Base-by-base conservation (phyloP, 768 basidiomycete species). In the Pisolithus microcarpus region DNA sequence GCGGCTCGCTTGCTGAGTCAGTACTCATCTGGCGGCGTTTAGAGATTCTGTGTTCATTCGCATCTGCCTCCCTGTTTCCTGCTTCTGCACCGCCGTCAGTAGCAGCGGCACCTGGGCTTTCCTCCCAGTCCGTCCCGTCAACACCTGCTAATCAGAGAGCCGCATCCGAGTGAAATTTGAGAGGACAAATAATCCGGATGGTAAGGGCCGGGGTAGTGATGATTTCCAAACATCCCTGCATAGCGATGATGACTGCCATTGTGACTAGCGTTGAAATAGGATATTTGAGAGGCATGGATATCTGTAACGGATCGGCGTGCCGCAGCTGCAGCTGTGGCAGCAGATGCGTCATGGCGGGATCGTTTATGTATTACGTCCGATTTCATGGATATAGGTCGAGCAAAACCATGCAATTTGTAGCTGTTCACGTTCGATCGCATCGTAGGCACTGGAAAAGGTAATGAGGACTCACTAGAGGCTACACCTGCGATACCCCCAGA, bases 21-120 rank as follows among this genome's bases (percentile, higher is more conserved):
- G 76, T 72, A 70, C 85, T 87, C 86, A 88, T 82, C 47, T 86
- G 70, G 10, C 87, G 73, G 6, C 86, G 78, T 65, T 90, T 90
- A 55, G 66, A 16, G 75, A 75, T 50, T 70, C 72, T 0, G 76
- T 72, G 71, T 85, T 87, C 86, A 88, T 83, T 47, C 86, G 70
- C 11, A 87, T 74, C 5, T 86, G 78, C 66, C 90, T 91, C 55
- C 66, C 77, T 28, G 70, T 74, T 31, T 86, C 73, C 52, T 62
- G 61, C 21, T 57, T 58, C 7, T 30, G 30, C 30, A 30, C 7
- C 30, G 7, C 30, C 1, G 7, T 8, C 30, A 30, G 30, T 30
- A 30, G 43, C 55, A 38, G 46, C 54, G 10, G 24, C 61, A 58
- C 23, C 58, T 15, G 10, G 55, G 56, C 23, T 60, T 45, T 53